Evolutionary conservation across 805 yeast genomes (phyloP), one percentile per base, ranked within the genome.

Genomic region (Sungouiozyma ichnusensis): DNA sequence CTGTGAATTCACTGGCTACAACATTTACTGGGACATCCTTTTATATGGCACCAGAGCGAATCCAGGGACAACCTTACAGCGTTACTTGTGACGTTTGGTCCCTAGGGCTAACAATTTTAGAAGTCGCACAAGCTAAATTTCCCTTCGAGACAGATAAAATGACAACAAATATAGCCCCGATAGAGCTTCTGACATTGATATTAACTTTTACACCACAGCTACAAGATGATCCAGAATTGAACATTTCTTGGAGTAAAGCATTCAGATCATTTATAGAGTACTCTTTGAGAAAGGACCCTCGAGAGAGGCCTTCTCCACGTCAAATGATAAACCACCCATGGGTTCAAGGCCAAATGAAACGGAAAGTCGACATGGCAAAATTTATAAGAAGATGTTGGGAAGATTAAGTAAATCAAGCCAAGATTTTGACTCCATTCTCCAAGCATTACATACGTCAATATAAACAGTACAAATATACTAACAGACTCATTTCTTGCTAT

Each of bases 1-100:
- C 92, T 16, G 95, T 90, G 27, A 83, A 92, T 61, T 86, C 96
- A 0, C 68, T 92, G 37, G 97, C 97, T 1, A 85, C 95, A 1
- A 92, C 98, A 0, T 92, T 88, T 57, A 92, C 96, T 0, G 98
- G 98, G 2, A 92, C 98, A 0, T 88, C 95, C 9, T 90, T 85
- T 59, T 92, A 92, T 62, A 92, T 92, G 98, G 97, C 98, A 0
- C 98, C 98, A 0, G 98, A 92, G 62, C 73, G 98, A 52, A 90
- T 92, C 40, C 85, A 85, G 66, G 97, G 96, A 20, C 90, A 86
- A 56, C 92, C 96, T 1, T 92, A 92, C 57, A 82, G 95, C 9
- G 96, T 90, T 3, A 85, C 95, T 3, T 81, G 94, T 53, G 98
- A 92, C 59, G 90, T 92, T 14, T 92, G 98, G 98, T 87, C 97